Evolutionary conservation across 2,329 filamentous ascomycete genomes (phyloP).

Genomic region (Fusarium sp.): DNA sequence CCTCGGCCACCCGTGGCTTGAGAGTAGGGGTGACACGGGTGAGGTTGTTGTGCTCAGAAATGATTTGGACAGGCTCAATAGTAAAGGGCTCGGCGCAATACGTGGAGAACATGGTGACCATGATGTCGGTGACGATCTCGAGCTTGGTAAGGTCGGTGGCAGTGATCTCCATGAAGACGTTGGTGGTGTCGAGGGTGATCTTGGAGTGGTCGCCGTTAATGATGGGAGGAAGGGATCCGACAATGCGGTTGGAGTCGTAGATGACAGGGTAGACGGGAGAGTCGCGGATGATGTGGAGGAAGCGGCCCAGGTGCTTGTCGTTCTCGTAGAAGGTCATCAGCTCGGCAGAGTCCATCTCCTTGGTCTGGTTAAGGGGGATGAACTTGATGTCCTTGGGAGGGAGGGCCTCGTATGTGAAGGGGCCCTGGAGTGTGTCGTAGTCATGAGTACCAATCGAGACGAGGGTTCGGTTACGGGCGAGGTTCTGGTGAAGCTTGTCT

Average conservation of each 20-base stretch:
- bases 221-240: conserved; percentile 94
- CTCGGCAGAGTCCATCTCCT: conserved; percentile 85
- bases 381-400: conserved; percentile 93
- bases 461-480: conserved; percentile 89
- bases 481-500: conserved; percentile 96
- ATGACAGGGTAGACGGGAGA: conserved; percentile 95
- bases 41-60: conserved; percentile 88
- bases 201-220: conserved; percentile 98
- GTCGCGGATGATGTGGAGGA: conserved; percentile 92
- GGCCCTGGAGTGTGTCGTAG: conserved; percentile 88
- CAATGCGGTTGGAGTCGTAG: conserved; percentile 83
- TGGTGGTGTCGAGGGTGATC: conserved; percentile 88
- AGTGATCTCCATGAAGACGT: conserved; percentile 97
- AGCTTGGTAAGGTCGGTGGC: conserved; percentile 96
- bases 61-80: conserved; percentile 89
- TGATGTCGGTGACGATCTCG: conserved; percentile 92
- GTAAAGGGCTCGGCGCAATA: conserved; percentile 91
- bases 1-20: conserved; percentile 75
- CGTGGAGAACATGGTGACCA: conserved; percentile 95
- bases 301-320: conserved; percentile 90
- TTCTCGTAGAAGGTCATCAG: conserved; percentile 96
- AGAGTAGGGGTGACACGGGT: conserved; percentile 83
- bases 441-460: conserved; percentile 99
- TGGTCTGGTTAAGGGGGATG: conserved; percentile 85
- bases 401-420: conserved; percentile 95